Base-by-base conservation (phyloP, 106 monocot species). In the Acanthochlamys bracteata region DNA sequence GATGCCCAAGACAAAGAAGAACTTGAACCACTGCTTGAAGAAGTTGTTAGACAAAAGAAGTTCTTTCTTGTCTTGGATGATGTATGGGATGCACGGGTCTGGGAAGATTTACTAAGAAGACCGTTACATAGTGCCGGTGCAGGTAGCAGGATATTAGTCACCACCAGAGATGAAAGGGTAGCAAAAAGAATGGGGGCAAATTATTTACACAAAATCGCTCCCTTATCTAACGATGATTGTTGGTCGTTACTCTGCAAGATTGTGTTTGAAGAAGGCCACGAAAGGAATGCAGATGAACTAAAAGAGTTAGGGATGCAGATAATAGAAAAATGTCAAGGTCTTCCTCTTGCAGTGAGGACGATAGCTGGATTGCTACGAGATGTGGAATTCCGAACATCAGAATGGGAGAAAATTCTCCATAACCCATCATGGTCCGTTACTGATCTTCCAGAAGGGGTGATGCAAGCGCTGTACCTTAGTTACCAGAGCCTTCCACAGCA, bases 61-160 rank as follows among this genome's bases (percentile, higher is more conserved):
- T 40, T 75, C 40, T 60, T 86, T 17, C 61, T 86, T 33, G 78
- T 86, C 7, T 45, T 86, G 11, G 81, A 86, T 75, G 85, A 78
- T 67, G 69, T 86, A 0, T 78, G 75, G 78, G 51, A 63, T 26
- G 64, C 57, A 1, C 25, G 46, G 4, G 71, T 77, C 1, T 87
- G 87, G 87, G 69, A 65, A 20, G 71, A 77, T 21, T 33, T 78
- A 20, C 24, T 87, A 14, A 39, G 47, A 23, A 54, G 2, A 0
- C 77, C 82, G 0, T 58, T 87, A 11, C 59, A 73, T 20, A 33
- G 56, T 9, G 62, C 58, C 21, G 41, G 26, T 0, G 8, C 41
- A 11, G 73, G 68, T 39, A 71, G 77, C 49, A 77, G 53, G 26
- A 59, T 84, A 21, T 40, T 84, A 15, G 27, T 84, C 41, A 84